Conservation (phyloP, 768 basidiomycete genomes). For the Botryobasidium botryosum region DNA sequence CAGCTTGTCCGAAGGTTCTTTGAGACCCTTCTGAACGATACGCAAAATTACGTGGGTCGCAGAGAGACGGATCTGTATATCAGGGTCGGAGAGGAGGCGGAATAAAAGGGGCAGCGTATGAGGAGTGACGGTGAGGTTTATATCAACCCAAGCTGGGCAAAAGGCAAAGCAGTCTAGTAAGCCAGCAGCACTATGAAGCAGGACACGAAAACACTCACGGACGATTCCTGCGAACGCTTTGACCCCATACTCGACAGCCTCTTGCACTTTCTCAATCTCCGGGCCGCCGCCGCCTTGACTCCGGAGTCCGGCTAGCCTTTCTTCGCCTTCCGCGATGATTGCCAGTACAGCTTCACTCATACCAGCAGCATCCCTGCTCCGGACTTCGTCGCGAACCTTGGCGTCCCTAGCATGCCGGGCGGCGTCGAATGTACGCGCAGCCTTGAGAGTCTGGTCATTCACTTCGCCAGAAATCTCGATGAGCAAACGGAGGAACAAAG, state of each 20-base stretch:
- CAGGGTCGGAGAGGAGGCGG: slow-evolving; percentile 58
- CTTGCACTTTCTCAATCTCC: slow-evolving; percentile 41
- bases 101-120: slow-evolving; percentile 75
- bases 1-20: slow-evolving; percentile 78
- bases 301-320: slow-evolving; percentile 13
- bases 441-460: slow-evolving; percentile 87
- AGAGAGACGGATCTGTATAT: slow-evolving; percentile 65
- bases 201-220: slow-evolving; percentile 37
- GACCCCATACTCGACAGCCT: slow-evolving; percentile 85
- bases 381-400: slow-evolving; percentile 73
- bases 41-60: slow-evolving; percentile 64
- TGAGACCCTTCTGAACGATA: slow-evolving; percentile 84
- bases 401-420: slow-evolving; percentile 67
- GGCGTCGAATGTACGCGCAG: slow-evolving; percentile 55
- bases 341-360: slow-evolving; percentile 81
- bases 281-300: slow-evolving; percentile 12
- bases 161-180: neutral
- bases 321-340: slow-evolving; percentile 48
- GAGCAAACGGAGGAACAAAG: slow-evolving; percentile 81
- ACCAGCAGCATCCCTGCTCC: slow-evolving; percentile 65
- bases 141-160: slow-evolving; percentile 87
- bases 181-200: neutral
- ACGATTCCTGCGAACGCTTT: slow-evolving; percentile 86
- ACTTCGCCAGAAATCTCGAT: slow-evolving; percentile 94
- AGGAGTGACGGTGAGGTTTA: slow-evolving; percentile 87